Evolutionary conservation across 306 rosid genomes (phyloP).

Genomic region (Trifolium repens): DNA sequence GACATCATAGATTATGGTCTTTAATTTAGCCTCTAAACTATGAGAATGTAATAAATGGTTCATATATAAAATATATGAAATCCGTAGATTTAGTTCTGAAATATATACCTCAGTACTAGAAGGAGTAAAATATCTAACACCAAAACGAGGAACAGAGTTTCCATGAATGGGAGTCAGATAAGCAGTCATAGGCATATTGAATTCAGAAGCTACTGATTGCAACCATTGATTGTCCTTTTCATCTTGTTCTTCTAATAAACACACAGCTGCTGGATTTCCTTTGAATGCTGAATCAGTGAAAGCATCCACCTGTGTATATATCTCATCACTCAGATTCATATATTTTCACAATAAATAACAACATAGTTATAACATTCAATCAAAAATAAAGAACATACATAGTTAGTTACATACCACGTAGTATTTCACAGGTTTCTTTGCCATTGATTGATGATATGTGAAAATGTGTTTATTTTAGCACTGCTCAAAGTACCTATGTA

Average conservation of each 20-base stretch:
- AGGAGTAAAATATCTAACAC: background rate
- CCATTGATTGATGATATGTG: conserved; percentile 11
- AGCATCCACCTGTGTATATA: conserved; percentile 60
- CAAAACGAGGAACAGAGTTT: background rate
- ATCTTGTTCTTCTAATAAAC: conserved; percentile 60
- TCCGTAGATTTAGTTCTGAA: no score
- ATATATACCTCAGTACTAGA: background rate
- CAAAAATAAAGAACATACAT: background rate
- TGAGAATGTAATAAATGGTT: no score
- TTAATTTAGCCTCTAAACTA: no score
- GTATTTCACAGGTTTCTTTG: conserved; percentile 38
- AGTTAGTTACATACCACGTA: conserved; percentile 12
- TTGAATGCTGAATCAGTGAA: conserved; percentile 71
- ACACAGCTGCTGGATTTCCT: conserved; percentile 82
- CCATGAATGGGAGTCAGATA: conserved; percentile 47
- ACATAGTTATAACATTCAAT: background rate
- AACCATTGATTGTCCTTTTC: conserved; percentile 65
- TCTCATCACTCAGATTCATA: background rate
- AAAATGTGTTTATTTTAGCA: background rate
- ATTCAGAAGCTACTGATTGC: conserved; percentile 61
- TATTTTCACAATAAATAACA: background rate
- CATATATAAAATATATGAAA: no score
- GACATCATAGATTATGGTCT: no score
- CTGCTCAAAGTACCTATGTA: background rate
- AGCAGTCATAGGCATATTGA: conserved; percentile 54